These are phyloP conservation scores for Fomitopsis serialis DNA, from an alignment of 768 basidiomycete genomes.

Conservation along the genomic window DNA sequence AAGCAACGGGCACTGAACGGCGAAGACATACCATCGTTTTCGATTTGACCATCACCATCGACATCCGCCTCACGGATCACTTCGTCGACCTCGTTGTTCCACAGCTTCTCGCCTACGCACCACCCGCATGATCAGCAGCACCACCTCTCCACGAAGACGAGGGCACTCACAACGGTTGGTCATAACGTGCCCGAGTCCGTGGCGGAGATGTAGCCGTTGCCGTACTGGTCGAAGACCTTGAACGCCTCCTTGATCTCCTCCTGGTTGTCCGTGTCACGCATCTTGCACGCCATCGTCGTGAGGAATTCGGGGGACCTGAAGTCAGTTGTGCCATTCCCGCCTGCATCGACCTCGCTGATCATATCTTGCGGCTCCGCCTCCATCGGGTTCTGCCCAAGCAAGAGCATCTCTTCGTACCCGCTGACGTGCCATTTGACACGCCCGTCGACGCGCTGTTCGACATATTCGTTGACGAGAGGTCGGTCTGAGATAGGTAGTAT, in stretches of 20 bases:
- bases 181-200: slow-evolving; percentile 91
- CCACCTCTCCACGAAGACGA: background rate
- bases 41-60: slow-evolving; percentile 92
- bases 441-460: too few relatives aligned
- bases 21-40: slow-evolving; percentile 63
- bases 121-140: slow-evolving; percentile 1
- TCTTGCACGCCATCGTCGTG: slow-evolving; percentile 82
- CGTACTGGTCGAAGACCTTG: slow-evolving; percentile 96
- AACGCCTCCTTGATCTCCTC: slow-evolving; percentile 97
- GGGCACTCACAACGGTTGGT: slow-evolving; percentile 68
- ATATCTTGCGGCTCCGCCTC: slow-evolving; percentile 90
- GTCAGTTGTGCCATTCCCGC: slow-evolving; percentile 86
- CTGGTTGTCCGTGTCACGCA: slow-evolving; percentile 88
- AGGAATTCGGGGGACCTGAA: slow-evolving; percentile 75
- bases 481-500: too few relatives aligned
- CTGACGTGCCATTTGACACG: too few relatives aligned
- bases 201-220: slow-evolving; percentile 84
- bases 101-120: slow-evolving; percentile 71
- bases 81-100: slow-evolving; percentile 85
- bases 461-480: too few relatives aligned
- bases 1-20: slow-evolving; percentile 4
- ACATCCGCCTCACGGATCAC: slow-evolving; percentile 97
- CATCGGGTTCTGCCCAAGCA: slow-evolving; percentile 88
- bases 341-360: slow-evolving; percentile 93
- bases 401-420: too few relatives aligned